Evolutionary conservation across 306 rosid genomes (phyloP).

Genomic region (Ormosia emarginata): DNA sequence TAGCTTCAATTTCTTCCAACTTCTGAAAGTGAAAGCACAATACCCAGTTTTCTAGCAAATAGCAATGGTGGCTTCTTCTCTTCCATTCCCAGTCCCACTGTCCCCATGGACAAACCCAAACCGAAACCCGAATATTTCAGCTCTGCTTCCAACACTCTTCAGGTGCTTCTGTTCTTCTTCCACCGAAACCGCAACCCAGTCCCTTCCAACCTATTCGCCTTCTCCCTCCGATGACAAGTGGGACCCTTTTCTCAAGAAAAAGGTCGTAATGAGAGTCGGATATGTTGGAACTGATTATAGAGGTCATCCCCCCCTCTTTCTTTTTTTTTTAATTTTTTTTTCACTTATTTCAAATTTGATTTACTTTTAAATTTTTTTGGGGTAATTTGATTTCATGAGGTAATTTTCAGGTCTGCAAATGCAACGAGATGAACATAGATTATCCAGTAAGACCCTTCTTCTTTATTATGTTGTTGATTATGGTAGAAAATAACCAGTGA

Average conservation of each 20-base stretch:
- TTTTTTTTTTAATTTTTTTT: neutral
- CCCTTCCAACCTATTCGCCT: neutral
- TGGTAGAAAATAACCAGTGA: neutral
- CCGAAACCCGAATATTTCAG: neutral
- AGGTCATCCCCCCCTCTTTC: neutral
- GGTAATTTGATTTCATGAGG: neutral
- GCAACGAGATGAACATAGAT: slow-evolving; percentile 61
- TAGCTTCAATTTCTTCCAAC: neutral
- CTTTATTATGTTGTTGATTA: neutral
- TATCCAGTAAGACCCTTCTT: slow-evolving; percentile 53
- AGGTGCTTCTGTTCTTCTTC: slow-evolving; percentile 31
- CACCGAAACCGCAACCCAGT: neutral
- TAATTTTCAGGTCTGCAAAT: slow-evolving; percentile 61
- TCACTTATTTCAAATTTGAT: neutral
- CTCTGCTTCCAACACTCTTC: slow-evolving; percentile 15
- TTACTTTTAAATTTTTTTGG: neutral
- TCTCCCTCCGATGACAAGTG: slow-evolving; percentile 26
- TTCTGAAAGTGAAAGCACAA: neutral
- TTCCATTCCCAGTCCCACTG: neutral
- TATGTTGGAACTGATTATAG: slow-evolving; percentile 43
- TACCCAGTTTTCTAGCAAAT: neutral
- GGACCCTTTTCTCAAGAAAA: slow-evolving; percentile 40
- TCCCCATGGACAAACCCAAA: neutral
- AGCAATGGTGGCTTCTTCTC: slow-evolving; percentile 20
- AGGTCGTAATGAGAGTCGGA: slow-evolving; percentile 47